phyloP scores from a whole-genome alignment of 2,329 filamentous ascomycete genomes.

The Aspergillus hiratsukae region DNA sequence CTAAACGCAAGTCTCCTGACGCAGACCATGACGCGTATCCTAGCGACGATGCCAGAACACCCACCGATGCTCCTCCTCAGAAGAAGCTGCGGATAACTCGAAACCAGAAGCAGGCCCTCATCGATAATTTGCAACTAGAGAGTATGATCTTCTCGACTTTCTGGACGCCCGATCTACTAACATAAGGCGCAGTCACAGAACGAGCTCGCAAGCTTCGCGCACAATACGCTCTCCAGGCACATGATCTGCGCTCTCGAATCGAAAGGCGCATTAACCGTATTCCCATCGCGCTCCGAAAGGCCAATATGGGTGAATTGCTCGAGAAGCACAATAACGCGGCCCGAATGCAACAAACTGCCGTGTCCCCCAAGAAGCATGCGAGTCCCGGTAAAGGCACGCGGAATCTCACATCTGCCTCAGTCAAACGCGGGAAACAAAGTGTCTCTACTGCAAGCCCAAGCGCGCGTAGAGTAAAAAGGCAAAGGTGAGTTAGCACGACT shows the following conservation, averaged over 20 bases:
- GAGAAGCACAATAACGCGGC: conserved; percentile 43
- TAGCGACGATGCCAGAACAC: conserved; percentile 46
- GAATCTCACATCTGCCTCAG: conserved; percentile 26
- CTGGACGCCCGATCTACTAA: conserved; percentile 3
- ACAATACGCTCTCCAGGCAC: conserved; percentile 83
- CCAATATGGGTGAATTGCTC: conserved; percentile 77
- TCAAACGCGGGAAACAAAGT: conserved; percentile 24
- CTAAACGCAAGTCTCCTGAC: conserved; percentile 40
- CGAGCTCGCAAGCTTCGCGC: conserved; percentile 81
- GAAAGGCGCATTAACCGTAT: conserved; percentile 93
- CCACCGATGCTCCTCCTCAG: conserved; percentile 56
- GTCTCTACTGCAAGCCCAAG: conserved; percentile 25
- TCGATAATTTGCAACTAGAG: conserved; percentile 86
- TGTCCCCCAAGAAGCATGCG: conserved; percentile 29
- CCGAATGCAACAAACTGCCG: conserved; percentile 22
- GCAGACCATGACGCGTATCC: conserved; percentile 30
- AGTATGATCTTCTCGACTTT: conserved; percentile 50
- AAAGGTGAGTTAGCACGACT: conserved; percentile 23
- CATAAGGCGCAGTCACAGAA: conserved; percentile 66
- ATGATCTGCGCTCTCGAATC: conserved; percentile 77
- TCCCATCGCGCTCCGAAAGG: conserved; percentile 70
- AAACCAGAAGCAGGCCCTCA: conserved; percentile 76
- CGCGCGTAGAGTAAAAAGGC: conserved; percentile 26
- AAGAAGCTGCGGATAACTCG: conserved; percentile 60
- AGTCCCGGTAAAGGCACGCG: conserved; percentile 27